phyloP scores from a whole-genome alignment of 2,329 filamentous ascomycete species.

The Verticillium tricorpus region DNA sequence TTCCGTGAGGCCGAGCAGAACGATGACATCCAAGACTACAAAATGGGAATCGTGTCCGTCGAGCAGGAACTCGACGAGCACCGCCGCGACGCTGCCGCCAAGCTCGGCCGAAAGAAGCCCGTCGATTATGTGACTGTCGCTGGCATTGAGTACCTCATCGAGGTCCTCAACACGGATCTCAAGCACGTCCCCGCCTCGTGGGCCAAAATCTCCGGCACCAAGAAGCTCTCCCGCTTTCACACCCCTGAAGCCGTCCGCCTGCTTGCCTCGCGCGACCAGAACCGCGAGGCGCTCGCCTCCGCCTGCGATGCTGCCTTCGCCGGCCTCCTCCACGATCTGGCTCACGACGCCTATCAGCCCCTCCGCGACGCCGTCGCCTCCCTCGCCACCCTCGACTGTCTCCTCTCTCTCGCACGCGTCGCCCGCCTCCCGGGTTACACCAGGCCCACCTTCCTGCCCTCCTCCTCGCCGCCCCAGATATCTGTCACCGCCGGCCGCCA shows the following conservation, averaged over 20 bases:
- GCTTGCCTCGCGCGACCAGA: slow-evolving; percentile 83
- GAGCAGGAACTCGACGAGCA: slow-evolving; percentile 85
- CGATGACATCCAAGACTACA: slow-evolving; percentile 82
- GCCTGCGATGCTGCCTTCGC: slow-evolving; percentile 84
- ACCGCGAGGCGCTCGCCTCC: slow-evolving; percentile 87
- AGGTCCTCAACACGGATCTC: slow-evolving; percentile 77
- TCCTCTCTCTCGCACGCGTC: slow-evolving; percentile 80
- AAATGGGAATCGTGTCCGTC: slow-evolving; percentile 84
- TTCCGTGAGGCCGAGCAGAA: slow-evolving; percentile 82
- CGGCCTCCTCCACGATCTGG: slow-evolving; percentile 66
- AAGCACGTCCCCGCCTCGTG: slow-evolving; percentile 90
- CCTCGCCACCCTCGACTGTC: slow-evolving; percentile 82
- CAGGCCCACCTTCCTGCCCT: slow-evolving; percentile 64
- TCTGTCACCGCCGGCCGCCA: slow-evolving; percentile 74
- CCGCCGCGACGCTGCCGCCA: slow-evolving; percentile 63
- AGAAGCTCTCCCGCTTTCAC: slow-evolving; percentile 88
- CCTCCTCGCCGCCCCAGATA: slow-evolving; percentile 62
- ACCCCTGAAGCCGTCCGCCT: slow-evolving; percentile 83
- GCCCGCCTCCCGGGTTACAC: slow-evolving; percentile 83
- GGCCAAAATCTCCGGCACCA: slow-evolving; percentile 92
- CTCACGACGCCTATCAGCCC: slow-evolving; percentile 72
- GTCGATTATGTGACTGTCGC: slow-evolving; percentile 79
- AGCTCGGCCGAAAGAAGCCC: slow-evolving; percentile 63
- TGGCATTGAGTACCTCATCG: slow-evolving; percentile 92
- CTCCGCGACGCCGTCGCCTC: slow-evolving; percentile 85